Conservation (phyloP, 139 green algal genomes). For the Chlamydomonas sp. region DNA sequence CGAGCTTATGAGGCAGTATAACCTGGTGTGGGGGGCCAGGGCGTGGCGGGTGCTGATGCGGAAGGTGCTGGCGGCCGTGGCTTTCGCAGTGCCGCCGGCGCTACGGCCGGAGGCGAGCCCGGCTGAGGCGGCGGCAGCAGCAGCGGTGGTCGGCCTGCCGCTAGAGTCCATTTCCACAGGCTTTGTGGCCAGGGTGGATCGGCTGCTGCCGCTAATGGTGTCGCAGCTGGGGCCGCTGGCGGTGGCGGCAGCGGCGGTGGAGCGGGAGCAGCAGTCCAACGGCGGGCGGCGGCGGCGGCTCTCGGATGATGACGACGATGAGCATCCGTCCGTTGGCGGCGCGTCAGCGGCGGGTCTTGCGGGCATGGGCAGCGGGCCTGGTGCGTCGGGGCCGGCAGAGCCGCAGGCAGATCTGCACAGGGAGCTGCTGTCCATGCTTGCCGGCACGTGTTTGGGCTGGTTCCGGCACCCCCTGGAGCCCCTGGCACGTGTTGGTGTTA, state of each 20-base stretch:
- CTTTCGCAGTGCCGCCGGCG: slow-evolving; percentile 27
- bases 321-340: neutral
- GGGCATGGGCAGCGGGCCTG: neutral
- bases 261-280: too few species aligned
- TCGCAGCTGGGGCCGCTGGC: slow-evolving; percentile 40
- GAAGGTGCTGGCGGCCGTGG: slow-evolving; percentile 41
- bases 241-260: neutral
- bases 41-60: slow-evolving; percentile 62
- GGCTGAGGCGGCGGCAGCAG: neutral
- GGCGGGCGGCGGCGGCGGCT: slow-evolving; percentile 3
- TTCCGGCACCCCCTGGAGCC: slow-evolving; percentile 20
- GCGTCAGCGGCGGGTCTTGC: neutral
- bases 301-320: neutral
- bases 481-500: slow-evolving; percentile 13
- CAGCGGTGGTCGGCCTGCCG: slow-evolving; percentile 10
- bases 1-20: slow-evolving; percentile 43
- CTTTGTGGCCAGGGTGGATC: slow-evolving; percentile 48
- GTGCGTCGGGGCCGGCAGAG: neutral
- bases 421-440: slow-evolving; percentile 42
- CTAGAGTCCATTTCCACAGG: slow-evolving; percentile 24
- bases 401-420: neutral
- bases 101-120: slow-evolving; percentile 12
- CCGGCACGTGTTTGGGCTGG: slow-evolving; percentile 30
- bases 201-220: slow-evolving; percentile 55
- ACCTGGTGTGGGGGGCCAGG: slow-evolving; percentile 44